Base-by-base conservation (phyloP, 169 alveolate genomes). In the Theileria parva region DNA sequence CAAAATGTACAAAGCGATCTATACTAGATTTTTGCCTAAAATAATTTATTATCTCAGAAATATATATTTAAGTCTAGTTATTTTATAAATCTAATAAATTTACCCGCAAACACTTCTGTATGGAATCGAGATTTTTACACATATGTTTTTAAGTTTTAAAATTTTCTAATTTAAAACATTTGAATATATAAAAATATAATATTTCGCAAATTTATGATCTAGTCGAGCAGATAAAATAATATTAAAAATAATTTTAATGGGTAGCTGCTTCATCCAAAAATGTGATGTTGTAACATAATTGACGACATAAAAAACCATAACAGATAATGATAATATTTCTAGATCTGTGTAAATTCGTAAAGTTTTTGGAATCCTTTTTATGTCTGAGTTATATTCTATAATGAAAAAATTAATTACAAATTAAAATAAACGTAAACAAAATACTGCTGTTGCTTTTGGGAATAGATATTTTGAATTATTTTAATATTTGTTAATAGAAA, bases 291-390 rank as follows among this genome's bases (percentile, higher is more conserved):
- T 63, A 28, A 28, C 50, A 30, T 63, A 27, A 27, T 19, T 63
- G 71, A 13, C 32, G 1, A 27, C 53, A 63, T 21, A n/a, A 27
- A 63, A 27, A 28, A 17, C 6, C 39, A 63, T n/a, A 63, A 27
- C 32, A 15, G 39, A 63, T 63, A 23, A 28, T 63, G 39, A 21
- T 21, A n/a, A 28, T 63, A 63, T 63, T 63, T n/a, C 17, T 15
- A 30, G 71, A 63, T 63, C 71, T 63, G 39, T 63, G 23, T 30
- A 63, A 63, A n/a, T 63, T 63, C 71, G 23, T 27, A 63, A 63
- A 63, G 25, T 15, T 23, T 30, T 63, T 9, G 23, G 50, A 15
- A 63, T 21, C 25, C 15, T 30, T 13, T n/a, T 17, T 7, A 63
- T 63, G 39, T n/a, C 23, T 27, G 13, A 63, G 50, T 15, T 63